These are phyloP conservation scores for Emericellopsis cladophorae DNA, from an alignment of 2,329 filamentous ascomycete genomes.

Conservation along the genomic window DNA sequence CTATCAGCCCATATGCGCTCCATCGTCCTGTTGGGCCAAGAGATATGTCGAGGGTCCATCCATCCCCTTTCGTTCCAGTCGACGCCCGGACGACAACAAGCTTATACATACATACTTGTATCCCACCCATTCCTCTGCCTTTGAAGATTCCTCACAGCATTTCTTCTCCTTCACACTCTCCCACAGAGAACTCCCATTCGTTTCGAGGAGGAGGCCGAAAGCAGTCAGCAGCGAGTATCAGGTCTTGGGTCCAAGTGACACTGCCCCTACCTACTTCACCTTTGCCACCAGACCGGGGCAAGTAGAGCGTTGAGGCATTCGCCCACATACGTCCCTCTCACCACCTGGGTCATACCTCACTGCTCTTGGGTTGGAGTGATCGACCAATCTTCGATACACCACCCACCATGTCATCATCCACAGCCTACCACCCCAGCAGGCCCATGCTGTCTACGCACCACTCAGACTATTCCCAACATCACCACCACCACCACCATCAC, in stretches of 20 bases:
- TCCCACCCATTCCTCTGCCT: slow-evolving; percentile 25
- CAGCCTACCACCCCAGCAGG: slow-evolving; percentile 24
- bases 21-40: too few species aligned
- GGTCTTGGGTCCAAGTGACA: too few species aligned
- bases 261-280: too few species aligned
- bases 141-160: slow-evolving; percentile 29
- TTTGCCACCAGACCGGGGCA: too few species aligned
- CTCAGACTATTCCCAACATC: slow-evolving; percentile 23
- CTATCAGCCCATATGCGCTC: neutral
- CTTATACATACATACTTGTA: slow-evolving; percentile 19
- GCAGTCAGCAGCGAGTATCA: too few species aligned
- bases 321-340: neutral
- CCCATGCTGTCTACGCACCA: slow-evolving; percentile 36
- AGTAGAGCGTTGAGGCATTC: too few species aligned
- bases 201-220: too few species aligned
- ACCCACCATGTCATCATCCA: slow-evolving; percentile 19
- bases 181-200: too few species aligned
- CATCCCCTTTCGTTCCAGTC: slow-evolving; percentile 21
- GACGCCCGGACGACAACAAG: slow-evolving; percentile 3
- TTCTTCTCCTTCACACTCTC: slow-evolving; percentile 22
- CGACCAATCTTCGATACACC: neutral
- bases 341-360: neutral
- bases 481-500: neutral
- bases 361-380: neutral
- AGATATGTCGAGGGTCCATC: neutral